These are phyloP conservation scores for Tillandsia leiboldiana DNA, from an alignment of 176 grass and related monocot genomes.

Conservation along the genomic window DNA sequence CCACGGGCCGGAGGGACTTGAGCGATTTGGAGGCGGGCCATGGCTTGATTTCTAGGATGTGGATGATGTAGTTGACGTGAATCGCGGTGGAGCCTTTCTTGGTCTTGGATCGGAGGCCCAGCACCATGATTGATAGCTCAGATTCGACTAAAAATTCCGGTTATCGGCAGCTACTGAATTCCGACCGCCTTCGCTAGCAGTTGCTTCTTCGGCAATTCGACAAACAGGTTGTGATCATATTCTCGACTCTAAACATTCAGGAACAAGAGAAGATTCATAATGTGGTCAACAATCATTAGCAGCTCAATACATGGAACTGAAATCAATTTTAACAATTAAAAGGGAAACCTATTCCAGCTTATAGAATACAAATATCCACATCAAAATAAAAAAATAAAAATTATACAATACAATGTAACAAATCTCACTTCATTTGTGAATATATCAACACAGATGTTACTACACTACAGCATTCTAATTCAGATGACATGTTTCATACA, in stretches of 20 bases:
- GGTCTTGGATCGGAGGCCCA: slow-evolving; percentile 70
- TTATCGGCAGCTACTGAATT: not conserved
- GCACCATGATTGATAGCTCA: slow-evolving; percentile 49
- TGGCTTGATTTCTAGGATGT: slow-evolving; percentile 87
- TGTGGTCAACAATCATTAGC: not conserved
- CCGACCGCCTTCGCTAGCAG: not conserved
- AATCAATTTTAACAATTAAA: not conserved
- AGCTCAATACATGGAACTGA: not conserved
- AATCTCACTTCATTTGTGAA: no score
- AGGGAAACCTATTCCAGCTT: not conserved
- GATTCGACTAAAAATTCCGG: slow-evolving; percentile 7
- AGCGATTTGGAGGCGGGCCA: slow-evolving; percentile 88
- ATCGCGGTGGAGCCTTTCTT: slow-evolving; percentile 43
- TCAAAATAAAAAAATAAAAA: no score
- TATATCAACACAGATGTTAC: no score
- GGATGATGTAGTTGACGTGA: slow-evolving; percentile 71
- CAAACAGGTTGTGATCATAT: not conserved
- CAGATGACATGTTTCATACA: no score
- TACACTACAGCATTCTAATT: no score
- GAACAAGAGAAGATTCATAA: not conserved
- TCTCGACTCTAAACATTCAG: slow-evolving; percentile 1
- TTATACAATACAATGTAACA: no score
- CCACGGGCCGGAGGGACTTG: slow-evolving; percentile 62
- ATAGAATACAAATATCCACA: no score
- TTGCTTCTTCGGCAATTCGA: not conserved